phyloP scores from a whole-genome alignment of 495 filamentous ascomycete species.

The Saxophila tyrrhenica region DNA sequence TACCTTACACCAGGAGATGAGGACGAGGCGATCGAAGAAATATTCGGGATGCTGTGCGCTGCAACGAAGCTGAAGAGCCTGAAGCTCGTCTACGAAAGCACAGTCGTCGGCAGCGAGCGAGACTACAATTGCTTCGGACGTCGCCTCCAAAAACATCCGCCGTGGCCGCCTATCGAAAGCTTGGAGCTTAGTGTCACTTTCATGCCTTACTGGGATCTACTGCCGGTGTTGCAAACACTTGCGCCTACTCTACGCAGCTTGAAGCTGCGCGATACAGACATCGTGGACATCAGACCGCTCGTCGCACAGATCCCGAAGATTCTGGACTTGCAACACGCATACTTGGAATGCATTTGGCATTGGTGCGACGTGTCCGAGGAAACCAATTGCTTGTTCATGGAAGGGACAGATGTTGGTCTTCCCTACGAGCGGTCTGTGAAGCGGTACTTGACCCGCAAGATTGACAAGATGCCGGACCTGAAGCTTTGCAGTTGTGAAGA shows the following conservation, averaged over 20 bases:
- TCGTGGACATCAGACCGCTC: not conserved
- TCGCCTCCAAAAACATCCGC: not conserved
- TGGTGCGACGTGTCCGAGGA: not conserved
- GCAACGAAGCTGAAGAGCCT: constrained; percentile 1
- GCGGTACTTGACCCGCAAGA: not conserved
- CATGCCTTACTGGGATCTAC: not conserved
- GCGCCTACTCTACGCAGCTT: not conserved
- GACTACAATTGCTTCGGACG: too few species aligned
- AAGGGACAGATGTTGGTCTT: not conserved
- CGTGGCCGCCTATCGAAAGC: not conserved
- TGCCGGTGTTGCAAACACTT: not conserved
- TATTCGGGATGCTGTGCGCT: not conserved
- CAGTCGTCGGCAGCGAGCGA: too few species aligned
- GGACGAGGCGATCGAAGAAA: not conserved
- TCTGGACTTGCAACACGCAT: not conserved
- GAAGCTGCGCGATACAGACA: not conserved
- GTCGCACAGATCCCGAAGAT: not conserved
- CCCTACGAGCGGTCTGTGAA: not conserved
- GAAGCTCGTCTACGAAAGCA: not conserved
- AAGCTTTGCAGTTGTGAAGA: not conserved
- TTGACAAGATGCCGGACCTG: not conserved
- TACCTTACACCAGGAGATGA: not conserved
- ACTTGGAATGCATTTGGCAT: not conserved
- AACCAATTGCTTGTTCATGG: not conserved
- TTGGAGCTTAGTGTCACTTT: not conserved